phyloP scores from a whole-genome alignment of 2,329 filamentous ascomycete species.

The Dothideomycetes sp. region DNA sequence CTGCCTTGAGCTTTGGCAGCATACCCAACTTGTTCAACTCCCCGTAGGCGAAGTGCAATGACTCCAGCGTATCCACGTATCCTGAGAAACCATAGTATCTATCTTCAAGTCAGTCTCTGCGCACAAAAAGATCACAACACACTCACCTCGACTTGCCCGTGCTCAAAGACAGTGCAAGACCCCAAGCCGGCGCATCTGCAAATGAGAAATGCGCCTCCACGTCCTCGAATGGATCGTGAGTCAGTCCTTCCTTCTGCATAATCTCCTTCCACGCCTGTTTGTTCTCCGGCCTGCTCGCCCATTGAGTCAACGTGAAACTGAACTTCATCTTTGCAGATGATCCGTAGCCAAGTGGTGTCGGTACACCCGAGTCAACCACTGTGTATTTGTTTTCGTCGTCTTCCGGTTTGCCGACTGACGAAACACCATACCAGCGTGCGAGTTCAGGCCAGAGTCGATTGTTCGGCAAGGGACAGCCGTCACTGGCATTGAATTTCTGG shows the following conservation, averaged over 20 bases:
- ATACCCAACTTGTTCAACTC: conserved; percentile 33
- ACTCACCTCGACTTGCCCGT: conserved; percentile 36
- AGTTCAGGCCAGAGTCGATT: conserved; percentile 38
- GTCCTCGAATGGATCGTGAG: conserved; percentile 30
- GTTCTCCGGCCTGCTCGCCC: conserved; percentile 35
- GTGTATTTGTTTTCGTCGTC: conserved; percentile 5
- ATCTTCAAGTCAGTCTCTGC: too few relatives aligned
- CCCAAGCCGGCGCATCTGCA: conserved; percentile 29
- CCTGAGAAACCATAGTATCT: too few relatives aligned
- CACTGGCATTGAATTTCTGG: conserved; percentile 39
- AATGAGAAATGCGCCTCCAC: conserved; percentile 36
- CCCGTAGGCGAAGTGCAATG: conserved; percentile 29
- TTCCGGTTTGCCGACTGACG: conserved; percentile 10
- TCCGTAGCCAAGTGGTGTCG: conserved; percentile 27
- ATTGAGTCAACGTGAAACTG: conserved; percentile 32
- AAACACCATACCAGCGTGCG: conserved; percentile 32
- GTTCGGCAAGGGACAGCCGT: conserved; percentile 36
- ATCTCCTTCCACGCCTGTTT: conserved; percentile 36
- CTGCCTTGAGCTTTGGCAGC: conserved; percentile 26
- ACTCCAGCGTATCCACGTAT: conserved; percentile 34
- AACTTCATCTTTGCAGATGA: conserved; percentile 27
- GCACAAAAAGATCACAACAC: conserved; percentile 36
- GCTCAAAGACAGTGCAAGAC: conserved; percentile 18
- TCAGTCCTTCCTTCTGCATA: conserved; percentile 28
- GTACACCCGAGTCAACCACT: conserved; percentile 5